Base-by-base conservation (phyloP, 768 basidiomycete species). In the Amanita molliuscula region DNA sequence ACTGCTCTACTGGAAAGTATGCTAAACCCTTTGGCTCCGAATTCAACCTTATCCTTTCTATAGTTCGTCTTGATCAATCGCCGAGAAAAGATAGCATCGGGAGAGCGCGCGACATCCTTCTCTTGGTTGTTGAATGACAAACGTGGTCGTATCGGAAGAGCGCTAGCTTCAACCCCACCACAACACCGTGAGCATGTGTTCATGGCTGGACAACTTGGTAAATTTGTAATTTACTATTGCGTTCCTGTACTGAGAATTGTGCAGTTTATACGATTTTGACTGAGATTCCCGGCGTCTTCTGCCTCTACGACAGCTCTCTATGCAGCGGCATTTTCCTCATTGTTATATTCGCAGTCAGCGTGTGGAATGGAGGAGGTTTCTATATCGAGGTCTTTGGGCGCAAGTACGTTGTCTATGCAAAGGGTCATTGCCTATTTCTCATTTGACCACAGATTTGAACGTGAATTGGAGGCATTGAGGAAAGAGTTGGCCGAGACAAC, bases 331-430 rank as follows among this genome's bases (percentile, higher is more conserved):
- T 74, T 2, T 96, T 92, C 68, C 66, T 97, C 20, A 67, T 94
- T 34, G 55, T 77, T 55, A 85, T 97, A 38, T 89, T 97, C 59
- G 71, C 77, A 13, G 88, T 92, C 40, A 87, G 87, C 52, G 91
- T 87, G 0, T 98, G 93, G 93, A 98, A 97, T 61, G 94, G 94
- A 8, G 92, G 88, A 20, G 89, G 88, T 1, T 96, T 84, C 72
- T 96, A 96, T 63, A 93, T 96, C 48, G 93, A 96, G 63, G 93
- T 96, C 16, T 96, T 95, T 61, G 93, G 93, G 25, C 81, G 93
- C 68, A 95, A 96, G 93, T 94, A 55, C 57, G 89, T 77, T 21
- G 8, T 49, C 28, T 43, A 11, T 37, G 6, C 36, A 10, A 52
- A 10, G 15, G 28, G 43, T 5, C 9, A 21, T 49, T 55, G 31